Evolutionary conservation across 805 yeast species (phyloP), one percentile per base, ranked within the genome.

Genomic region (Priceomyces fermenticarens): DNA sequence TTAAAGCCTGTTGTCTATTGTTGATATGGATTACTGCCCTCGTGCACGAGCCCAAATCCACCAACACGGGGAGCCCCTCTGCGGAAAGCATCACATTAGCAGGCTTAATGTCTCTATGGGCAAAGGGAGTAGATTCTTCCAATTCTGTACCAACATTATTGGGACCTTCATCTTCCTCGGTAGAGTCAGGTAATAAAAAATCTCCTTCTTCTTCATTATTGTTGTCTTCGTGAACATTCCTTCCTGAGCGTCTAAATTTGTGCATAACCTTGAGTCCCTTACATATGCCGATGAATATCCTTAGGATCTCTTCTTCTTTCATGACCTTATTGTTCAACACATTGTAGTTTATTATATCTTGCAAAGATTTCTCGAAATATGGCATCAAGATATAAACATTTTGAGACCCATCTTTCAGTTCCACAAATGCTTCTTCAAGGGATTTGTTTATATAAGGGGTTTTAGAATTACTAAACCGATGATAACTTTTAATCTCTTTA

Each of bases 41-140:
- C 4, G 81, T 62, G 53, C 91, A 83, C 6, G 93, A 83, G 6
- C 97, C 96, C 41, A 90, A 65, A 56, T 91, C 97, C 51, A 86
- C 82, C 32, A 91, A 66, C 6, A 90, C 88, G 0, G 95, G 95
- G 10, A 75, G 58, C 2, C 88, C 88, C 45, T 81, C 85, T 33
- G 80, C 75, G 0, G 86, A 73, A 4, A 89, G 64, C 90, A 90
- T 83, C 12, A 89, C 78, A 55, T 88, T 90, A 2, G 93, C 95
- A 0, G 97, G 97, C 56, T 88, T 90, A 41, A 90, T 65, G 58
- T 90, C 97, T 42, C 89, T 65, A 59, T 90, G 97, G 0, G 96
- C 91, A 58, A 77, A 88, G 3, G 91, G 85, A 3, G 75, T 67
- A 3, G 77, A 64, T 40, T 80, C 84, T 20, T 72, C 69, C 38